These are phyloP conservation scores for Corylus americana DNA, from an alignment of 306 rosid genomes.

Conservation along the genomic window DNA sequence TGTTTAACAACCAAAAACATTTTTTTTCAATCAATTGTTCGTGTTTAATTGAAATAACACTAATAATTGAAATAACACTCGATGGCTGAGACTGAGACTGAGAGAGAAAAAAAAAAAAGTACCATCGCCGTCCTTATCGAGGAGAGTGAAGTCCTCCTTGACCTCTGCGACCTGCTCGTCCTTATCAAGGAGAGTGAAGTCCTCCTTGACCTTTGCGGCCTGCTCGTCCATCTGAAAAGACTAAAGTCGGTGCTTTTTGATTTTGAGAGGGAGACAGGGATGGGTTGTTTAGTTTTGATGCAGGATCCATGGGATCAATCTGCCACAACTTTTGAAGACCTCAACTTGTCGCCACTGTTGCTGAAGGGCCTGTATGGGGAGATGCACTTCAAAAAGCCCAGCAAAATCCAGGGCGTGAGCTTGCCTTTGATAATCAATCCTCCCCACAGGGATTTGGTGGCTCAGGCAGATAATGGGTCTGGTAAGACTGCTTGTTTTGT, in stretches of 20 bases:
- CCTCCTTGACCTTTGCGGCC: constrained; percentile 22
- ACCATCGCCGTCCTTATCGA: too few species aligned
- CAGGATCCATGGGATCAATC: constrained; percentile 92
- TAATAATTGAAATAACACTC: too few species aligned
- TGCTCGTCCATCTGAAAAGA: too few species aligned
- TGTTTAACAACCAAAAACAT: too few species aligned
- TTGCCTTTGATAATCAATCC: constrained; percentile 84
- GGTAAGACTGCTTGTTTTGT: constrained; percentile 94
- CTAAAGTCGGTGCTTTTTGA: too few species aligned
- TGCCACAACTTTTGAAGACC: constrained; percentile 69
- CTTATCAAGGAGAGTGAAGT: constrained; percentile 35
- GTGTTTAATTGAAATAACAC: too few species aligned
- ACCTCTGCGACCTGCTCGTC: too few species aligned
- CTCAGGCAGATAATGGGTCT: constrained; percentile 96
- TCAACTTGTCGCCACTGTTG: constrained; percentile 61
- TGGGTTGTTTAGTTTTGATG: constrained; percentile 29
- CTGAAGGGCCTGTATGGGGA: constrained; percentile 79
- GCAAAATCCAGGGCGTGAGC: constrained; percentile 80
- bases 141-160: too few species aligned
- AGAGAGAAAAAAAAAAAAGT: too few species aligned
- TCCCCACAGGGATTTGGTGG: constrained; percentile 72
- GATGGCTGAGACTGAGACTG: too few species aligned
- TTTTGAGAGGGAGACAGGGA: constrained; percentile 48
- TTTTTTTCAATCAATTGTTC: too few species aligned
- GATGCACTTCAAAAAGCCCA: constrained; percentile 84